Evolutionary conservation across 305 asterid species (phyloP).

Genomic region (Fraxinus paxiana): DNA sequence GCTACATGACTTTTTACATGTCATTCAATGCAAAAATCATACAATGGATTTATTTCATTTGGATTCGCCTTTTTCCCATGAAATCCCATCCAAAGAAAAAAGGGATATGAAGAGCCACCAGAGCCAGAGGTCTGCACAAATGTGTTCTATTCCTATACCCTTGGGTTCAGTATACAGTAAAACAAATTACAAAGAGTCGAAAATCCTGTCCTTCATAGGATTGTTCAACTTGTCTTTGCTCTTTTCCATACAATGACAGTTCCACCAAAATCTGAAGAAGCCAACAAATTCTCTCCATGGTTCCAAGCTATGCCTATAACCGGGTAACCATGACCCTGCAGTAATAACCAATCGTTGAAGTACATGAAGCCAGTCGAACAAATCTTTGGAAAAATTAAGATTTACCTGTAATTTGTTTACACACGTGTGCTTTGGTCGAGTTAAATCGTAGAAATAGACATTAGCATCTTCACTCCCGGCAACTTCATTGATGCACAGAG

Average conservation of each 20-base stretch:
- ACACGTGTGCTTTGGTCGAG: slow-evolving; percentile 80
- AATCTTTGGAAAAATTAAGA: neutral
- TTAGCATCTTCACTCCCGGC: slow-evolving; percentile 95
- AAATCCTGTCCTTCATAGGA: neutral
- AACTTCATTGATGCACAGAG: slow-evolving; percentile 41
- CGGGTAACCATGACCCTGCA: slow-evolving; percentile 90
- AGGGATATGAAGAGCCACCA: neutral
- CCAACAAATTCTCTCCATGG: slow-evolving; percentile 86
- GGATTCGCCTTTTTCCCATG: neutral
- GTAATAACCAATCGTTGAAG: slow-evolving; percentile 5
- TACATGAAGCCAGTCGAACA: neutral
- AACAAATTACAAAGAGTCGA: neutral
- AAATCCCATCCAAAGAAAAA: neutral
- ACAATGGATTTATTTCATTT: neutral
- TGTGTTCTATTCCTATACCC: slow-evolving; percentile 19
- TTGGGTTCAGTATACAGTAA: slow-evolving; percentile 19
- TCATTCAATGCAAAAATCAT: neutral
- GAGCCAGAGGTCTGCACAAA: neutral
- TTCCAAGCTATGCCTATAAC: slow-evolving; percentile 93
- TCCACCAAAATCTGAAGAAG: slow-evolving; percentile 97
- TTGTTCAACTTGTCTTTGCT: slow-evolving; percentile 39
- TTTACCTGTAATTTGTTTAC: slow-evolving; percentile 92
- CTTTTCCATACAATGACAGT: slow-evolving; percentile 94
- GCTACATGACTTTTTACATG: neutral
- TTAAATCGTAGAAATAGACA: slow-evolving; percentile 87